Conservation (phyloP, 176 grass and related monocot genomes). For the Paspalum vaginatum region DNA sequence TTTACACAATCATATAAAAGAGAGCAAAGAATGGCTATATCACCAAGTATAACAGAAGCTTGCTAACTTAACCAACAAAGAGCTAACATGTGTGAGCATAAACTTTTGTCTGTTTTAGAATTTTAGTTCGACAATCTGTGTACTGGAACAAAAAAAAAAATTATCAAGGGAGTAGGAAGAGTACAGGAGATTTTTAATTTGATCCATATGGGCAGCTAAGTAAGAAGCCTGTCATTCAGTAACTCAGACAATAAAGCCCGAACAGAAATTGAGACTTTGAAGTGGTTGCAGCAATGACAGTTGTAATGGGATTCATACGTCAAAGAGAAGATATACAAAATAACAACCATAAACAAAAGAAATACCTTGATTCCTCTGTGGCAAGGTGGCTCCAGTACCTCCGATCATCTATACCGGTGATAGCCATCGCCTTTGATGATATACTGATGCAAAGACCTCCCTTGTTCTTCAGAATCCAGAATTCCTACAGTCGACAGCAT, state of each 20-base stretch:
- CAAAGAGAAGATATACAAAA: background rate
- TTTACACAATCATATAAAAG: background rate
- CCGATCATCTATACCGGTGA: constrained; percentile 85
- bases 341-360: background rate
- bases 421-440: constrained; percentile 84
- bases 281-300: constrained; percentile 19
- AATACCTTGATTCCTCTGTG: constrained; percentile 88
- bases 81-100: background rate
- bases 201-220: constrained; percentile 1
- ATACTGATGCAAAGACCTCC: constrained; percentile 78
- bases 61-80: no score
- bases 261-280: constrained; percentile 26
- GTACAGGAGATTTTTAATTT: background rate
- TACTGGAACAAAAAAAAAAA: background rate
- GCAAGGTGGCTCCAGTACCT: constrained; percentile 85
- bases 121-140: background rate
- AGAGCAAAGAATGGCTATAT: constrained; percentile 24
- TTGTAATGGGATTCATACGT: background rate
- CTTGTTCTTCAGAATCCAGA: constrained; percentile 78
- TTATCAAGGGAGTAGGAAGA: background rate
- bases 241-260: background rate
- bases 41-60: no score
- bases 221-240: background rate
- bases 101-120: background rate
- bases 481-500: constrained; percentile 64